These are phyloP conservation scores for Ustilago tritici DNA, from an alignment of 1,284 basidiomycete genomes.

Conservation along the genomic window DNA sequence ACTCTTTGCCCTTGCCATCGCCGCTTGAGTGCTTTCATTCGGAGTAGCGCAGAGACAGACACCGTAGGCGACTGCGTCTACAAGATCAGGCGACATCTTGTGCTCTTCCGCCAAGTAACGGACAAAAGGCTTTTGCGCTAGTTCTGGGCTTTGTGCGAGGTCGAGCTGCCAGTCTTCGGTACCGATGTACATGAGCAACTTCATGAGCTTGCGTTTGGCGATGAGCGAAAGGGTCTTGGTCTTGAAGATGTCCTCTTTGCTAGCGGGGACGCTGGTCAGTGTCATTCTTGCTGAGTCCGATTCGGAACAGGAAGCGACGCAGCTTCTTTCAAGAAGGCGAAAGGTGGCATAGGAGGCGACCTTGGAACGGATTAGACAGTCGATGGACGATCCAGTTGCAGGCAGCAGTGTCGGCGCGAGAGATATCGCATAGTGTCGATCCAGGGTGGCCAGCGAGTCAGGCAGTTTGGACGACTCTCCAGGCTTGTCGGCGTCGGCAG, in stretches of 20 bases:
- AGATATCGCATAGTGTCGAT: constrained; percentile 82
- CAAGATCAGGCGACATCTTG: constrained; percentile 75
- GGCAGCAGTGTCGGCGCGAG: constrained; percentile 85
- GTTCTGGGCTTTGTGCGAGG: constrained; percentile 9
- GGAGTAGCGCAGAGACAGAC: constrained; percentile 65
- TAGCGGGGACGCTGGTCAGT: constrained; percentile 78
- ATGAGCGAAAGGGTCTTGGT: constrained; percentile 81
- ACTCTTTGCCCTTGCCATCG: constrained; percentile 44
- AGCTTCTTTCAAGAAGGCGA: constrained; percentile 78
- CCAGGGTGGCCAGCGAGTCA: constrained; percentile 31
- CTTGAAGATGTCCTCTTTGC: constrained; percentile 94
- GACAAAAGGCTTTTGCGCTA: constrained; percentile 31
- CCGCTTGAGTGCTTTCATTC: constrained; percentile 36
- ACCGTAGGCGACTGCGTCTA: constrained; percentile 62
- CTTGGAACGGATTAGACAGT: constrained; percentile 83
- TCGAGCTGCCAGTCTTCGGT: constrained; percentile 34
- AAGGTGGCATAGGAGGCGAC: constrained; percentile 92
- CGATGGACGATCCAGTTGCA: constrained; percentile 82
- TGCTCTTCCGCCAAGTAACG: constrained; percentile 78
- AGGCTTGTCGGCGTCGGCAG: neutral
- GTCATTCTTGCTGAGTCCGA: neutral
- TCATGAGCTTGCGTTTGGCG: constrained; percentile 92
- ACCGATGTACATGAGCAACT: constrained; percentile 76
- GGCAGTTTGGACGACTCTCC: constrained; percentile 27
- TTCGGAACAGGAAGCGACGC: constrained; percentile 20